Conservation (phyloP, 2,329 filamentous ascomycete genomes). For the Pyrenophora teres region DNA sequence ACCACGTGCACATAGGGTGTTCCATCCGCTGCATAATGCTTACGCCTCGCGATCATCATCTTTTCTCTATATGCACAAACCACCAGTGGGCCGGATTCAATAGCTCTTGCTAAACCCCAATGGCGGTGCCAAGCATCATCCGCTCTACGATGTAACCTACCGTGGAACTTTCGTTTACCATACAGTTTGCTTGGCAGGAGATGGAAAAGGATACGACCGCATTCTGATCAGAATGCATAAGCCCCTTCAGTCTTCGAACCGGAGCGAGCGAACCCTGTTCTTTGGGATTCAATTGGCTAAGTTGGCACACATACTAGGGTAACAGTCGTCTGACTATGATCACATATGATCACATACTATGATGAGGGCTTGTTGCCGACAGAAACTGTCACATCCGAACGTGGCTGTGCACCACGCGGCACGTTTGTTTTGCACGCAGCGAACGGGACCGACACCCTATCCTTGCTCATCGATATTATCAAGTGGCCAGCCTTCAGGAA, state of each 20-base stretch:
- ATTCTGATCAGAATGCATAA: too few species aligned
- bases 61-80: not conserved
- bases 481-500: not conserved
- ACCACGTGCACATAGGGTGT: conserved; percentile 12
- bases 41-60: not conserved
- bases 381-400: conserved; percentile 3
- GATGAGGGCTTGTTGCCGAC: not conserved
- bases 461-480: not conserved
- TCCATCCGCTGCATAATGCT: not conserved
- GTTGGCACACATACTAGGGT: too few species aligned
- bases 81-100: not conserved
- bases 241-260: too few species aligned
- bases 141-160: conserved; percentile 1
- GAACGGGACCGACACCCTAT: not conserved
- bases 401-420: conserved; percentile 4
- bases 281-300: too few species aligned
- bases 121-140: conserved; percentile 6
- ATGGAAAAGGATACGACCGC: conserved; percentile 1
- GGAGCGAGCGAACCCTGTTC: too few species aligned
- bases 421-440: not conserved
- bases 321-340: too few species aligned
- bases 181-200: conserved; percentile 10
- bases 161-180: conserved; percentile 3
- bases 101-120: not conserved
- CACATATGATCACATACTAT: too few species aligned